Evolutionary conservation across 2,329 filamentous ascomycete species (phyloP).

Genomic region (Fusarium nisikadoi): DNA sequence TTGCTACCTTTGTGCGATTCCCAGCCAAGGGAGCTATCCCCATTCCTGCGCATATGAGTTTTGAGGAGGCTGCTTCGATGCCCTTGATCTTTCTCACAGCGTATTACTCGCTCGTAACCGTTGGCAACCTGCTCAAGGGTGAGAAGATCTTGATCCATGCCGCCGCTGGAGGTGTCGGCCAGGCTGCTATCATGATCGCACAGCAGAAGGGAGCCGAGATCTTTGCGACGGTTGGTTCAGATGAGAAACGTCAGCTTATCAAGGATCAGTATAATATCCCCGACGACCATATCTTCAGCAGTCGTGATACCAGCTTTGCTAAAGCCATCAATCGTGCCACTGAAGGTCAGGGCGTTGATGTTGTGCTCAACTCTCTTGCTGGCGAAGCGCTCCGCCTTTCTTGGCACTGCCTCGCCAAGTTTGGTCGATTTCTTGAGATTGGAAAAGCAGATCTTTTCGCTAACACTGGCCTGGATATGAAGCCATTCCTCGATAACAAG

Average conservation of each 20-base stretch:
- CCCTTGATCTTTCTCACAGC: slow-evolving; percentile 6
- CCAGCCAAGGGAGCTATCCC: not conserved
- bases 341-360: not conserved
- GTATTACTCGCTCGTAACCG: not conserved
- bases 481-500: not conserved
- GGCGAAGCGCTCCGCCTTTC: not conserved
- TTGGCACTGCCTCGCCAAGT: not conserved
- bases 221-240: not conserved
- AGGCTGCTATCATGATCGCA: not conserved
- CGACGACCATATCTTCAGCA: not conserved
- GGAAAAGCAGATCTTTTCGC: not conserved
- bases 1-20: not conserved
- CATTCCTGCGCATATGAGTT: not conserved
- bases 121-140: not conserved
- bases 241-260: not conserved
- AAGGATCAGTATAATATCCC: not conserved
- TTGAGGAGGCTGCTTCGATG: slow-evolving; percentile 4
- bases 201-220: not conserved
- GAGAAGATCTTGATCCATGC: not conserved
- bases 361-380: not conserved
- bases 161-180: not conserved
- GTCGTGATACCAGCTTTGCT: not conserved
- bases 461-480: not conserved
- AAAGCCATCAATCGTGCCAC: not conserved
- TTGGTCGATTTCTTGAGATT: not conserved